These are phyloP conservation scores for Aspergillus diversus DNA, from an alignment of 495 filamentous ascomycete species.

Conservation along the genomic window DNA sequence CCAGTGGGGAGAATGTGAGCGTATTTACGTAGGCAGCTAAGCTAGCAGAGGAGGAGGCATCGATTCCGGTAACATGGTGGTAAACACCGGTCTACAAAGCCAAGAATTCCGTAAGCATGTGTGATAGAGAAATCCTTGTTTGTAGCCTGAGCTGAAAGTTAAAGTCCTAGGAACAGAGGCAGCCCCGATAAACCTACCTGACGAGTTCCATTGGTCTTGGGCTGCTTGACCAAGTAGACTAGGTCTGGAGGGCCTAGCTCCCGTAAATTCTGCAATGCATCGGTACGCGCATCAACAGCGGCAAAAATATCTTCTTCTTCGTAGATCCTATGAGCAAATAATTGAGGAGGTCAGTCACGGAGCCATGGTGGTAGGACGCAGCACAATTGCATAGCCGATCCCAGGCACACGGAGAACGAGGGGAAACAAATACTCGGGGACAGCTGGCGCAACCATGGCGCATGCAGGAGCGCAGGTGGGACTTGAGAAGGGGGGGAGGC, in stretches of 20 bases:
- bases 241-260: slow-evolving; percentile 96
- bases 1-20: slow-evolving; percentile 83
- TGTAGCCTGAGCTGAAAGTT: neutral
- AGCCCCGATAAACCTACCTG: slow-evolving; percentile 40
- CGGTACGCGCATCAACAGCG: slow-evolving; percentile 86
- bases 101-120: slow-evolving; percentile 10
- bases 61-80: slow-evolving; percentile 97
- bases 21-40: slow-evolving; percentile 98
- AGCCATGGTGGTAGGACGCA: slow-evolving; percentile 11
- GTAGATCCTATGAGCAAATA: slow-evolving; percentile 66
- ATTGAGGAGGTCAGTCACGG: slow-evolving; percentile 26
- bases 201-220: slow-evolving; percentile 55
- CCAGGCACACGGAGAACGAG: slow-evolving; percentile 37
- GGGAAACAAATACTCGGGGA: slow-evolving; percentile 74
- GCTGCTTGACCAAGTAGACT: slow-evolving; percentile 91
- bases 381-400: slow-evolving; percentile 30
- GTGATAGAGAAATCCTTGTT: neutral
- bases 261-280: slow-evolving; percentile 77
- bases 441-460: slow-evolving; percentile 85
- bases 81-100: slow-evolving; percentile 78
- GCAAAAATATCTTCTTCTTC: slow-evolving; percentile 85
- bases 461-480: slow-evolving; percentile 32
- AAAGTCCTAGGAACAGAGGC: neutral
- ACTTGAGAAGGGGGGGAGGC: neutral
- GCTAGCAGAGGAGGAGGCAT: slow-evolving; percentile 96